Percentiles rank a stretch among this genome's conserved stretches.
phyloP scores from a whole-genome alignment of 352 stramenopile genomes.

The Thraustochytrium striatum region DNA sequence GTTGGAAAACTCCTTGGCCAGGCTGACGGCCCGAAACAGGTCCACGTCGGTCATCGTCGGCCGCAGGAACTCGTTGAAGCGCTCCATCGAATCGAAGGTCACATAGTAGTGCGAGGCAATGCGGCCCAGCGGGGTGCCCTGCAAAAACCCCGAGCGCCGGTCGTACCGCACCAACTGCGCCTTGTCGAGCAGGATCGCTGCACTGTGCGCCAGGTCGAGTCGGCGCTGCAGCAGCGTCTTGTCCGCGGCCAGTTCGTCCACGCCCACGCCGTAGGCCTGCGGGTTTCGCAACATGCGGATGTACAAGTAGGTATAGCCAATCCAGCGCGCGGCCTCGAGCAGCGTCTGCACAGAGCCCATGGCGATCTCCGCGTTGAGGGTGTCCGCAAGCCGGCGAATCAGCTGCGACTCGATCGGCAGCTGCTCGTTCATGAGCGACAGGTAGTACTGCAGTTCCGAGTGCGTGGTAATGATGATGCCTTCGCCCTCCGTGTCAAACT shows the following conservation, averaged over 20 bases:
- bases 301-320: slow-evolving; percentile 99
- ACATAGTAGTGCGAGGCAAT: slow-evolving; percentile 99
- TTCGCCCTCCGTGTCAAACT: slow-evolving; percentile 89
- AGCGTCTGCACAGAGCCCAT: slow-evolving; percentile 90
- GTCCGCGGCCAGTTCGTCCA: slow-evolving; percentile 79
- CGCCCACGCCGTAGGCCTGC: slow-evolving; percentile 87
- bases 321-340: slow-evolving; percentile 90
- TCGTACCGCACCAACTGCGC: slow-evolving; percentile 98
- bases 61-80: slow-evolving; percentile 97
- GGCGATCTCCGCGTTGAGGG: slow-evolving; percentile 98
- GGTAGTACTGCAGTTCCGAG: slow-evolving; percentile 97
- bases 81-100: slow-evolving; percentile 92
- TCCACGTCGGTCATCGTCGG: slow-evolving; percentile 99
- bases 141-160: slow-evolving; percentile 84
- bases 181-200: slow-evolving; percentile 89
- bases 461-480: slow-evolving; percentile 99
- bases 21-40: slow-evolving; percentile 94
- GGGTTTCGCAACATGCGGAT: slow-evolving; percentile 98
- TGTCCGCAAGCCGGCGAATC: slow-evolving; percentile 90
- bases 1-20: slow-evolving; percentile 98
- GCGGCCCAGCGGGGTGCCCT: slow-evolving; percentile 91
- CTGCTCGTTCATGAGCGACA: slow-evolving; percentile 98
- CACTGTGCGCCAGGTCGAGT: slow-evolving; percentile 92
- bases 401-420: slow-evolving; percentile 98
- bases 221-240: slow-evolving; percentile 87